phyloP scores from a whole-genome alignment of 306 rosid genomes.

The Betula pendula region DNA sequence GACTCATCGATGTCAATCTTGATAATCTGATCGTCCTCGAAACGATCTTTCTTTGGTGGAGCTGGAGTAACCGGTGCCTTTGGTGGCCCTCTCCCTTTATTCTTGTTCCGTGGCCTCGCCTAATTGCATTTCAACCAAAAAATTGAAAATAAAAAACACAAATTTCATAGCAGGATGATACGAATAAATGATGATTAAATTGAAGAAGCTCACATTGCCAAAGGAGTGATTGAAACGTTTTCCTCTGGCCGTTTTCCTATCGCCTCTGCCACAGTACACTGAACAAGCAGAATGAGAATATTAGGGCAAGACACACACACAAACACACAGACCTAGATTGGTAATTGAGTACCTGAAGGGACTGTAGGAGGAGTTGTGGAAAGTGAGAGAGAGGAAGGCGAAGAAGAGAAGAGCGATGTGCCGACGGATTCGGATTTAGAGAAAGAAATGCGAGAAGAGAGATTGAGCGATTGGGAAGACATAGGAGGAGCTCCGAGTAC shows the following conservation, averaged over 20 bases:
- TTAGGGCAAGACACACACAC: background rate
- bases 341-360: slow-evolving; percentile 47
- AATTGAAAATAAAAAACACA: background rate
- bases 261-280: slow-evolving; percentile 85
- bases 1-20: slow-evolving; percentile 75
- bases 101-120: slow-evolving; percentile 81
- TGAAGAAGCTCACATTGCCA: slow-evolving; percentile 51
- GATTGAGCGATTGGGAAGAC: slow-evolving; percentile 31
- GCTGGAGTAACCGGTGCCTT: slow-evolving; percentile 52
- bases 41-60: slow-evolving; percentile 59
- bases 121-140: slow-evolving; percentile 18
- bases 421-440: slow-evolving; percentile 61
- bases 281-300: slow-evolving; percentile 9
- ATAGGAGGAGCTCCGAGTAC: slow-evolving; percentile 56
- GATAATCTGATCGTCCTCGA: slow-evolving; percentile 56
- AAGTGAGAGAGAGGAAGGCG: slow-evolving; percentile 30
- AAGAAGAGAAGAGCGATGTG: slow-evolving; percentile 29
- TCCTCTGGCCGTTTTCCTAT: slow-evolving; percentile 74
- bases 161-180: background rate
- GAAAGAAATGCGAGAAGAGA: slow-evolving; percentile 56
- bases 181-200: background rate
- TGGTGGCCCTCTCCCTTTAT: slow-evolving; percentile 85
- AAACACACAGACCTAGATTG: background rate
- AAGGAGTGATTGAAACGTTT: slow-evolving; percentile 82
- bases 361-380: slow-evolving; percentile 40